Evolutionary conservation across 768 basidiomycete species (phyloP).

Genomic region (Pleurotus eryngii): DNA sequence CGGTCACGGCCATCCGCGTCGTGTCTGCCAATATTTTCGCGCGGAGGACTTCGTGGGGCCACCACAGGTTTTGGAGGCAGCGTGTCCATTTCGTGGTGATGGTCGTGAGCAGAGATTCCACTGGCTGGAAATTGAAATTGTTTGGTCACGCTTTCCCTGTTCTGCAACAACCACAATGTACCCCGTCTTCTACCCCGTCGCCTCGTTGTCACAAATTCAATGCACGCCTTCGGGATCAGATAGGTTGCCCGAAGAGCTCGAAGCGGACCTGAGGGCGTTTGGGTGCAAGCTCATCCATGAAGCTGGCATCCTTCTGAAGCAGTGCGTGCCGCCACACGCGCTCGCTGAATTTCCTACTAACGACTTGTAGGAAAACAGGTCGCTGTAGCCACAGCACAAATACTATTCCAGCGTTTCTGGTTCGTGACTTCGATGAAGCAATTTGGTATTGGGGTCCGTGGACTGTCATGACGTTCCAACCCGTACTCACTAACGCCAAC

Average conservation of each 20-base stretch:
- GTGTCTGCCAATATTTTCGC: constrained; percentile 14
- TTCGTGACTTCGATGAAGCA: constrained; percentile 93
- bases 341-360: background rate
- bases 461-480: constrained; percentile 6
- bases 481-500: constrained; percentile 4
- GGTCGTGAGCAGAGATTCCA: background rate
- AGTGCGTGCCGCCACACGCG: constrained; percentile 49
- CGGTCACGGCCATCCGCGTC: constrained; percentile 26
- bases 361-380: constrained; percentile 81
- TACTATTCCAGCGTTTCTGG: constrained; percentile 96
- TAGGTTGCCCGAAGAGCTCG: constrained; percentile 75
- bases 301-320: constrained; percentile 85
- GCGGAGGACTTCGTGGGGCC: constrained; percentile 16
- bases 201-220: constrained; percentile 74
- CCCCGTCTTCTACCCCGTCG: constrained; percentile 72
- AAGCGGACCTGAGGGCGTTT: constrained; percentile 84
- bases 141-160: constrained; percentile 5
- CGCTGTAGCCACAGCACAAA: constrained; percentile 94
- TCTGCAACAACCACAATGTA: background rate
- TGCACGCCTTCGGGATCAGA: constrained; percentile 80
- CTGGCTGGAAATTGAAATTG: background rate
- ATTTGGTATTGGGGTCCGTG: constrained; percentile 84
- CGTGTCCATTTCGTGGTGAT: constrained; percentile 26
- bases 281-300: constrained; percentile 96
- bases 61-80: constrained; percentile 39